phyloP scores from a whole-genome alignment of 1,284 basidiomycete species.

The Pseudozyma pruni region DNA sequence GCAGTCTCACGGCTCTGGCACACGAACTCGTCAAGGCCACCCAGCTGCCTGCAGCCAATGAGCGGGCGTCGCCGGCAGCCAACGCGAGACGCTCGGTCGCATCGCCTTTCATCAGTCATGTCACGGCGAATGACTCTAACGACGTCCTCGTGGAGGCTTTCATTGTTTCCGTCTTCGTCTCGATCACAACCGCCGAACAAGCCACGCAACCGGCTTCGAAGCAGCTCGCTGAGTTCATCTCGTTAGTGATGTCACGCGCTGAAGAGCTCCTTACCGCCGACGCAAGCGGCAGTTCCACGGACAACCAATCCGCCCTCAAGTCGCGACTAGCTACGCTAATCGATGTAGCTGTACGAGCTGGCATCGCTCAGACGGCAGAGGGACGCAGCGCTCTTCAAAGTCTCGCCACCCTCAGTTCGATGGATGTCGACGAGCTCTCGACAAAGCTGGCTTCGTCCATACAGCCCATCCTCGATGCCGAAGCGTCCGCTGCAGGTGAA shows the following conservation, averaged over 20 bases:
- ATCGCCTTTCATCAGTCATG: conserved; percentile 8
- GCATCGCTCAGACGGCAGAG: conserved; percentile 7
- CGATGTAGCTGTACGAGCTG: conserved; percentile 19
- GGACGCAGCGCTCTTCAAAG: neutral
- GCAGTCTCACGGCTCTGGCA: conserved; percentile 54
- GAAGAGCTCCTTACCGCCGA: conserved; percentile 8
- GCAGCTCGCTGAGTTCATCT: conserved; percentile 11
- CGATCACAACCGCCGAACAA: conserved; percentile 3
- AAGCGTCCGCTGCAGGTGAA: neutral
- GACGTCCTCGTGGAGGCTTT: conserved; percentile 16
- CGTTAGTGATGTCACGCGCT: conserved; percentile 11
- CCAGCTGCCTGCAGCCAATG: conserved; percentile 33
- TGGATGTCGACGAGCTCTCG: conserved; percentile 9
- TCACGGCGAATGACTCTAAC: neutral
- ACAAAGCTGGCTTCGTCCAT: conserved; percentile 3
- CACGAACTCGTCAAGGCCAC: conserved; percentile 64
- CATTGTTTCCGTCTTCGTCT: conserved; percentile 14
- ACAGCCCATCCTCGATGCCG: conserved; percentile 5
- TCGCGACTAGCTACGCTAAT: conserved; percentile 24
- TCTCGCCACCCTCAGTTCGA: conserved; percentile 6
- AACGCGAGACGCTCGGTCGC: conserved; percentile 11
- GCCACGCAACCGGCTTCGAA: neutral
- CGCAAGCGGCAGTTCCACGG: neutral
- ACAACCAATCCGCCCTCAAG: conserved; percentile 5
- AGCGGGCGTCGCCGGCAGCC: neutral